phyloP scores from a whole-genome alignment of 73 alveolate genomes.

The Paramecium sonneborni region DNA sequence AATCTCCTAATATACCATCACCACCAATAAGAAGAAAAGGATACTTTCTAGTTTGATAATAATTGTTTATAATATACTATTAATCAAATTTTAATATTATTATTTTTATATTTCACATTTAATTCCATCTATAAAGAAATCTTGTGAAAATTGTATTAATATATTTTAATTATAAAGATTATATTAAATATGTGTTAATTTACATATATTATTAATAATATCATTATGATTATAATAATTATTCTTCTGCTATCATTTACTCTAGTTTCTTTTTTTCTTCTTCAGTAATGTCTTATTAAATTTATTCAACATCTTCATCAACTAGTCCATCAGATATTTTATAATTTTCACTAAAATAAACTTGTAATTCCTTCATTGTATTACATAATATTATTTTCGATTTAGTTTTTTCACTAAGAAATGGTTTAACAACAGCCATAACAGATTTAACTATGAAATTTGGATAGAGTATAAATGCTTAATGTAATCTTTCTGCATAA shows the following conservation, averaged over 20 bases:
- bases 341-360: background rate
- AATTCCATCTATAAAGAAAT: no score
- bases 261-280: background rate
- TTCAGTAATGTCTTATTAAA: background rate
- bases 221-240: no score
- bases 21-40: conserved; percentile 16
- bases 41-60: background rate
- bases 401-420: conserved; percentile 32
- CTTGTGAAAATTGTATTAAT: no score
- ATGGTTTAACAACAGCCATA: conserved; percentile 9
- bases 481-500: conserved; percentile 49
- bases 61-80: background rate
- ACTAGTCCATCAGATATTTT: background rate
- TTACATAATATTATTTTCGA: background rate
- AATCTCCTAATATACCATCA: background rate
- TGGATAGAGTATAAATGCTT: background rate
- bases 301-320: background rate
- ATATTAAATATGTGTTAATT: no score
- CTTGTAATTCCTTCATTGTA: background rate
- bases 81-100: no score
- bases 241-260: background rate
- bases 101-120: no score
- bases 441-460: conserved; percentile 26
- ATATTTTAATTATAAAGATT: no score
- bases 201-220: no score